Evolutionary conservation across 2,329 filamentous ascomycete genomes (phyloP), one percentile per base, ranked within the genome.

Genomic region (Dothiorella sarmentorum): DNA sequence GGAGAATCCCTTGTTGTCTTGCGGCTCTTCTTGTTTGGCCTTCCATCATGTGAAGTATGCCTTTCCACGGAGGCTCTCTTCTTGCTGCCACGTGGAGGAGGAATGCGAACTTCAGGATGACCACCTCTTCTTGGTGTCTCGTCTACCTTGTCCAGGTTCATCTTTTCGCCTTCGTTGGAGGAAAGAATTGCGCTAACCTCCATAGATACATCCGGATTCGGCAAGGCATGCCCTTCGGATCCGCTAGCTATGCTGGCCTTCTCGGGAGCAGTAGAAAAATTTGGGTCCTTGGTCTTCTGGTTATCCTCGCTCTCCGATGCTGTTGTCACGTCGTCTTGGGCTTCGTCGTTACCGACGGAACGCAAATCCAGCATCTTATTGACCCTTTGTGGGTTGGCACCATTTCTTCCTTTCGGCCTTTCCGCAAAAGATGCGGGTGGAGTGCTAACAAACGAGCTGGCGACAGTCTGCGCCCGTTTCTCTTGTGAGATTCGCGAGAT

Each of bases 61-160:
- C 42, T 20, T 7, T 31, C 33, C 4, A 22, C 22, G 3, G 35
- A 20, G 2, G 22, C 13, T 15, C 56, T 58, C 18, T 58, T 58
- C 35, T 58, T 49, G 11, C 17, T 7, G 20, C 33, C 22, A 10
- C 37, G 52, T 26, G 53, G 15, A 4, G 31, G 26, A 7, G 53
- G 40, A 18, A 56, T 56, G 3, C 42, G 29, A 5, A 56, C 53
- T 15, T 44, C 13, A 4, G 51, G 37, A 24, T 43, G 35, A n/a
- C 18, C 17, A 7, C 2, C 37, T 38, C 15, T 33, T 56, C 10
- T 24, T 60, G 44, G 20, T 7, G 52, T 52, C 51, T 61, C 59
- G 57, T 64, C 61, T 11, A 62, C 44, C 33, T 43, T 37, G 33
- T 58, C 58, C 13, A 20, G 13, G 18, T n/a, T 18, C 18, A 17